Percentiles rank a stretch among this genome's conserved stretches.
Conservation (phyloP, 495 filamentous ascomycete genomes). For the Penicillium coffeae region DNA sequence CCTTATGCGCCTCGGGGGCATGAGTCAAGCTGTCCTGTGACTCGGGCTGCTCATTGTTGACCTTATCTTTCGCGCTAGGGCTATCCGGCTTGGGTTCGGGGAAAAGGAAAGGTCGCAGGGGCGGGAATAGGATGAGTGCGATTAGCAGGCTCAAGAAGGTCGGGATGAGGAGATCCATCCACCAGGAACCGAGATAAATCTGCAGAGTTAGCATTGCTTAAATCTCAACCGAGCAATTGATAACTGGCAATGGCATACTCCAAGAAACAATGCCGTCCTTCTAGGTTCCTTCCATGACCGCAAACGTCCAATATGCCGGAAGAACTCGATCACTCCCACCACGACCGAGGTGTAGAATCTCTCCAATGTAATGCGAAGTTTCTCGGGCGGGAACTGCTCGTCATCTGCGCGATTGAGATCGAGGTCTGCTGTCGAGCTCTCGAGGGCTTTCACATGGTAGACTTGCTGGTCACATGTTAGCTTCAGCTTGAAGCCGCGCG, state of each 20-base stretch:
- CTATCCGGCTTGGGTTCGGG: slow-evolving; percentile 64
- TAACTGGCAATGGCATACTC: slow-evolving; percentile 38
- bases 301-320: slow-evolving; percentile 71
- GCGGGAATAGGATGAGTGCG: slow-evolving; percentile 63
- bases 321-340: slow-evolving; percentile 60
- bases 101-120: slow-evolving; percentile 62
- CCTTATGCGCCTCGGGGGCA: slow-evolving; percentile 77
- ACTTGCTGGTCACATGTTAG: slow-evolving; percentile 61
- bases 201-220: slow-evolving; percentile 15
- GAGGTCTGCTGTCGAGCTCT: slow-evolving; percentile 52
- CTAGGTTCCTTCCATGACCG: slow-evolving; percentile 75
- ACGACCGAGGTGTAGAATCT: slow-evolving; percentile 80
- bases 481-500: neutral
- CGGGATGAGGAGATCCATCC: slow-evolving; percentile 69
- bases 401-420: slow-evolving; percentile 79
- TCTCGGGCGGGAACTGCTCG: slow-evolving; percentile 84
- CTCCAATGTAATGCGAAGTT: slow-evolving; percentile 75
- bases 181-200: slow-evolving; percentile 74
- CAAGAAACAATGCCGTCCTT: slow-evolving; percentile 64
- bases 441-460: slow-evolving; percentile 74
- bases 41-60: slow-evolving; percentile 64
- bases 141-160: slow-evolving; percentile 53
- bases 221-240: too few relatives aligned
- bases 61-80: slow-evolving; percentile 60
- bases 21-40: slow-evolving; percentile 77